Base-by-base conservation (phyloP, 2,329 filamentous ascomycete species). In the Apiospora hydei region DNA sequence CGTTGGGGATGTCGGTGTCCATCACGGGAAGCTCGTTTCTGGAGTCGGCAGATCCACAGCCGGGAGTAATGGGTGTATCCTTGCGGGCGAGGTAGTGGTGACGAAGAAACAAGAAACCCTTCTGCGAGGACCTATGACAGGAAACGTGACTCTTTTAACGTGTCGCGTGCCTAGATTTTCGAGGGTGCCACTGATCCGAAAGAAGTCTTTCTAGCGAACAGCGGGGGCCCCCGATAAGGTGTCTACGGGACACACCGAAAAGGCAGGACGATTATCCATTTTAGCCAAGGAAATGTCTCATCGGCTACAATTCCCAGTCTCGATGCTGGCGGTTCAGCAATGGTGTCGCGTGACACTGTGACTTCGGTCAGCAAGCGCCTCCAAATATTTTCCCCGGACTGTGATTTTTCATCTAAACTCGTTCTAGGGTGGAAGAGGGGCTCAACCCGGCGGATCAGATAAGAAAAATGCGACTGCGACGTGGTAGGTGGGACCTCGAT, bases 1-100 rank as follows among this genome's bases (percentile, higher is more conserved):
- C 34, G 10, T 68, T 69, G 41, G 46, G 18, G 24, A 34, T 44
- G 30, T 71, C 69, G 21, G 69, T 26, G 21, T 69, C 49, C 44
- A 67, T 67, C 70, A 41, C 71, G 73, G n/a, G 72, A 49, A 49
- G 8, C 6, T n/a, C 0, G 21, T n/a, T 8, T n/a, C 1, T 18
- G 7, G 46, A n/a, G 18, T 47, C 6, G 46, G 21, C 21, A n/a
- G 46, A 49, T 49, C 46, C 46, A 49, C 46, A 49, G 21, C 18
- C 46, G 10, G n/a, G 46, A 2, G 44, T 46, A 16, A 16, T 21
- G 14, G 18, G 34, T 14, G 4, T 16, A 34, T 57, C 18, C 51
- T 30, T 8, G 16, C 16, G n/a, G 7, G 7, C 51, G 7, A 57
- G 16, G 18, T 67, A n/a, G 14, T 46, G 44, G 44, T 14, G 18